Percentiles rank a stretch among this genome's conserved stretches.
These are phyloP conservation scores for Salvia splendens DNA, from an alignment of 257 asterid species.

Conservation along the genomic window DNA sequence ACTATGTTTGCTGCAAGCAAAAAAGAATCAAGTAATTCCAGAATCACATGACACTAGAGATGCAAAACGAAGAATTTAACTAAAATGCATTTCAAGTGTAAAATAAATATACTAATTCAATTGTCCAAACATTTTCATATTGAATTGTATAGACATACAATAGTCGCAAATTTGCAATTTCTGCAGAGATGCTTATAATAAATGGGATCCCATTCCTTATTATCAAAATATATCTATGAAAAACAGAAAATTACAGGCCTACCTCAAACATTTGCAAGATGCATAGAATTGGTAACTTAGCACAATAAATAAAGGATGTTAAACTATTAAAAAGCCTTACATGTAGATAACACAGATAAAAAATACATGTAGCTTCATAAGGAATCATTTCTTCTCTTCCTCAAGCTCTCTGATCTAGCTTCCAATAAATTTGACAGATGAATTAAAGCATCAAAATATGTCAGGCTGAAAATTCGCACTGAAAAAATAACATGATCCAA, in stretches of 20 bases:
- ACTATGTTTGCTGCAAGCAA: not conserved
- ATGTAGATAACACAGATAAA: constrained; percentile 7
- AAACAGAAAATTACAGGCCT: not conserved
- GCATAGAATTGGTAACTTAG: not conserved
- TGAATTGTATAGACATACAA: not conserved
- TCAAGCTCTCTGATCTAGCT: constrained; percentile 97
- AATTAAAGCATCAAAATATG: constrained; percentile 23
- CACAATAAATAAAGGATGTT: constrained; percentile 1
- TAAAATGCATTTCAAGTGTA: not conserved
- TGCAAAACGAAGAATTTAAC: constrained; percentile 15
- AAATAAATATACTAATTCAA: constrained; percentile 3
- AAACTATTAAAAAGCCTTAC: not conserved
- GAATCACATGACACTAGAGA: not conserved
- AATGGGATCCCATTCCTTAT: not conserved
- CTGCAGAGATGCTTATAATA: not conserved
- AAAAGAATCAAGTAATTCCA: constrained; percentile 13
- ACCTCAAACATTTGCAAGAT: constrained; percentile 6
- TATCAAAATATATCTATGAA: constrained; percentile 10
- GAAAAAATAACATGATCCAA: constrained; percentile 30
- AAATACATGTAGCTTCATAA: constrained; percentile 79
- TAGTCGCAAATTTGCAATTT: constrained; percentile 9
- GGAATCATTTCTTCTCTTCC: constrained; percentile 94
- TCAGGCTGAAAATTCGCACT: constrained; percentile 23
- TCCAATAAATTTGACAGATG: constrained; percentile 46
- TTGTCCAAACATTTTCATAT: constrained; percentile 1